Conservation (phyloP, 345 rosid species). For the Melaleuca alternifolia region DNA sequence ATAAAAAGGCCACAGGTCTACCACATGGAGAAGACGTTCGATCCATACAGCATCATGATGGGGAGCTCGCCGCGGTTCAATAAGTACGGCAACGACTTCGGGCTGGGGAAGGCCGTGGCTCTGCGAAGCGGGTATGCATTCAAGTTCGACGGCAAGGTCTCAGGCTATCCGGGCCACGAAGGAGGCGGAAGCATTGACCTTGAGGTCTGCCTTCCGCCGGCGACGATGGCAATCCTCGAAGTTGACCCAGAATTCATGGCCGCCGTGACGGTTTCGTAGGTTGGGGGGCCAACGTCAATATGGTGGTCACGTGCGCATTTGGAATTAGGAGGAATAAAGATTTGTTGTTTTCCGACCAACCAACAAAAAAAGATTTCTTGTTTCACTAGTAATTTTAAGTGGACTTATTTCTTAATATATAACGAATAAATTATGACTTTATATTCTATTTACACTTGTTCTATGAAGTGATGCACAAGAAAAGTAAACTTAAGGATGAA, state of each 20-base stretch:
- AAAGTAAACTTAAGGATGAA: background rate
- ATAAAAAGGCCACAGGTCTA: conserved; percentile 27
- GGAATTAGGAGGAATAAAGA: background rate
- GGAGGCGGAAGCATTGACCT: conserved; percentile 65
- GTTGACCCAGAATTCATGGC: background rate
- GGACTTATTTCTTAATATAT: background rate
- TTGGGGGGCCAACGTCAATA: background rate
- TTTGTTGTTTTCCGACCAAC: background rate
- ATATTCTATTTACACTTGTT: background rate
- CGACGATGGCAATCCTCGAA: conserved; percentile 24
- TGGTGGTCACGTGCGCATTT: background rate
- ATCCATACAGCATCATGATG: conserved; percentile 48
- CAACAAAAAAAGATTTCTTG: too few relatives aligned
- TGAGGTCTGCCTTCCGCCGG: conserved; percentile 54
- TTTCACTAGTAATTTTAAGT: background rate
- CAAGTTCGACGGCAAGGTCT: conserved; percentile 69
- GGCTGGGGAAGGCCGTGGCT: conserved; percentile 64
- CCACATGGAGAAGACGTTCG: conserved; percentile 30
- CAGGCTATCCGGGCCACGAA: conserved; percentile 48
- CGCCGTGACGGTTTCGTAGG: background rate
- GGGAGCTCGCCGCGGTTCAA: conserved; percentile 84
- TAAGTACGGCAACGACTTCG: conserved; percentile 69
- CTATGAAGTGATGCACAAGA: background rate
- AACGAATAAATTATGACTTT: background rate
- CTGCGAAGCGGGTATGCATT: conserved; percentile 60